phyloP scores from a whole-genome alignment of 1,139 yeast species.

The Keqinozyma sinolaborantium region DNA sequence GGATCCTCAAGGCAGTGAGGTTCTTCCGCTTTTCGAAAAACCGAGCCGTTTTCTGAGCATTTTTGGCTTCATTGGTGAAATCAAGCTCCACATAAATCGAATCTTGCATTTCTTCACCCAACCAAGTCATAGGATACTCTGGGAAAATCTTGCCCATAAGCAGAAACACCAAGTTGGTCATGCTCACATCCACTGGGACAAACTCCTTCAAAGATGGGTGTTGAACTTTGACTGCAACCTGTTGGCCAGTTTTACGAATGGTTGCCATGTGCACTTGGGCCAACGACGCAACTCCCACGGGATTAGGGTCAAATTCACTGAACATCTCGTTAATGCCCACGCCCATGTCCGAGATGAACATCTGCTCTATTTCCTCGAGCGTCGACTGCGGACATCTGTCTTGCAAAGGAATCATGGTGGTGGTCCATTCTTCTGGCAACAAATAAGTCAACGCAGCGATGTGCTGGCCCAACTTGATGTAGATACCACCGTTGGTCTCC shows the following conservation, averaged over 20 bases:
- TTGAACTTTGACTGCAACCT: conserved; percentile 91
- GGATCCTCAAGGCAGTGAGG: conserved; percentile 76
- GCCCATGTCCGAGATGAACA: conserved; percentile 70
- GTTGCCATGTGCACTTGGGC: conserved; percentile 92
- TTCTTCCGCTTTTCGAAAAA: conserved; percentile 57
- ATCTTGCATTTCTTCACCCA: conserved; percentile 84
- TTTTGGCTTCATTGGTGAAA: conserved; percentile 80
- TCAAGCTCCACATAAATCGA: conserved; percentile 88
- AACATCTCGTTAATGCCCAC: conserved; percentile 62
- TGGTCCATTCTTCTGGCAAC: conserved; percentile 92
- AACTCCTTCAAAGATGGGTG: conserved; percentile 87
- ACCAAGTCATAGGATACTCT: conserved; percentile 89
- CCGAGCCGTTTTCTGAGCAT: conserved; percentile 64
- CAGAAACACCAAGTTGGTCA: conserved; percentile 74
- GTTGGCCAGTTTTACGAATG: conserved; percentile 55
- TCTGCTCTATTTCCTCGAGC: conserved; percentile 57
- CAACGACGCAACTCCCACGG: conserved; percentile 92
- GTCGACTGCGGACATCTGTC: conserved; percentile 86
- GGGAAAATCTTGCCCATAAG: conserved; percentile 81
- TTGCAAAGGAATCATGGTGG: conserved; percentile 89
- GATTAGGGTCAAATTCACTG: conserved; percentile 60
- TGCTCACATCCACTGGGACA: conserved; percentile 82
- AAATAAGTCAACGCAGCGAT: conserved; percentile 87
- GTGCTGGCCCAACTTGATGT: conserved; percentile 93
- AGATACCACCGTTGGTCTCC: conserved; percentile 86